Conservation (phyloP, 768 basidiomycete species). For the Mycena venus region DNA sequence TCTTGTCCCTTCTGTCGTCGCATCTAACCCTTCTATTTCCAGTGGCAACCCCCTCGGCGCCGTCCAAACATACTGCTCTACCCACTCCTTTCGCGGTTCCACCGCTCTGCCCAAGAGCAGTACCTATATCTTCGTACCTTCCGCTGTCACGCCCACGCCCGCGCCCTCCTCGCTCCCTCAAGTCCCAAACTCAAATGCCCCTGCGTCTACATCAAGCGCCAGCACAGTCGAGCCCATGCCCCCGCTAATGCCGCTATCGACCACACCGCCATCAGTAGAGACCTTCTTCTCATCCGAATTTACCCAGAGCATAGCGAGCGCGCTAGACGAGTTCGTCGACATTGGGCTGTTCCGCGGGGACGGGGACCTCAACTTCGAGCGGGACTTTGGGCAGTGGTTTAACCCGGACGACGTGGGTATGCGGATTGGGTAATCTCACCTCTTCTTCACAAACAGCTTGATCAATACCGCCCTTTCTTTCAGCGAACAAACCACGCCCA, state of each 20-base stretch:
- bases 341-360: slow-evolving; percentile 55
- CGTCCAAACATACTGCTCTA: background rate
- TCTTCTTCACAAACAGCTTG: too few relatives aligned
- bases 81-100: background rate
- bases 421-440: slow-evolving; percentile 31
- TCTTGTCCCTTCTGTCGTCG: background rate
- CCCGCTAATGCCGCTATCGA: slow-evolving; percentile 22
- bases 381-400: slow-evolving; percentile 85
- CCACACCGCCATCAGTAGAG: slow-evolving; percentile 12
- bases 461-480: too few relatives aligned
- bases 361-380: slow-evolving; percentile 73
- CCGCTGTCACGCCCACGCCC: slow-evolving; percentile 7
- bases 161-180: background rate
- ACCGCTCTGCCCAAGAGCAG: background rate
- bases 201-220: background rate
- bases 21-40: background rate
- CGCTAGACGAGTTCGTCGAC: slow-evolving; percentile 57
- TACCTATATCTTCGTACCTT: background rate
- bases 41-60: slow-evolving; percentile 18
- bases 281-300: slow-evolving; percentile 55
- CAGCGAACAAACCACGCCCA: too few relatives aligned
- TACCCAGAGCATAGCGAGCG: slow-evolving; percentile 55
- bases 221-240: background rate
- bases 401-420: slow-evolving; percentile 65
- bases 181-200: background rate